Conservation (phyloP, 352 stramenopile genomes). For the Phytopythium oedochilum region DNA sequence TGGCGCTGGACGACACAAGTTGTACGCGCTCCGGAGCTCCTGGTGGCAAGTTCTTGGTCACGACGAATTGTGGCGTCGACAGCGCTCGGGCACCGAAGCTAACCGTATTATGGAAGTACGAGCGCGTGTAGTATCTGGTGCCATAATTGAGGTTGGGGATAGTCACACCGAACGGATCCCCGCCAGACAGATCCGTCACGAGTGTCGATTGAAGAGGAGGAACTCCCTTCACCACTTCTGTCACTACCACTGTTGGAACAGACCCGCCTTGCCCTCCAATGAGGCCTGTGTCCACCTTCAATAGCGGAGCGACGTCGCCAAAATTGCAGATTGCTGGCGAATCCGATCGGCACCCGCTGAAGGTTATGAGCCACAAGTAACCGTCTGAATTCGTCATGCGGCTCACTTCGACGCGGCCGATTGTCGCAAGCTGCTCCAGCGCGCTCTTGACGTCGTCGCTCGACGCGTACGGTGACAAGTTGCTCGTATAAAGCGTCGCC, state of each 20-base stretch:
- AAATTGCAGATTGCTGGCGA: slow-evolving; percentile 87
- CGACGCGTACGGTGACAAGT: slow-evolving; percentile 56
- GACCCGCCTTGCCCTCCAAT: slow-evolving; percentile 30
- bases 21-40: slow-evolving; percentile 80
- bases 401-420: slow-evolving; percentile 63
- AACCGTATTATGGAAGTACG: slow-evolving; percentile 86
- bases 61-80: slow-evolving; percentile 70
- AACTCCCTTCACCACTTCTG: slow-evolving; percentile 52
- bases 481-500: slow-evolving; percentile 24
- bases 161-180: slow-evolving; percentile 58
- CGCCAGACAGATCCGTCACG: slow-evolving; percentile 73
- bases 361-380: slow-evolving; percentile 90
- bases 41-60: slow-evolving; percentile 87
- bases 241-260: slow-evolving; percentile 37
- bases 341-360: slow-evolving; percentile 70
- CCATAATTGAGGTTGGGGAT: slow-evolving; percentile 79
- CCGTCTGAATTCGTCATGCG: slow-evolving; percentile 54
- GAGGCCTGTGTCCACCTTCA: slow-evolving; percentile 33
- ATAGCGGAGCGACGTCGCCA: slow-evolving; percentile 73
- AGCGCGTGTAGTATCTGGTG: slow-evolving; percentile 88
- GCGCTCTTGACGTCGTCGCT: slow-evolving; percentile 36
- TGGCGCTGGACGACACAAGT: slow-evolving; percentile 85
- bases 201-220: slow-evolving; percentile 37
- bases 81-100: slow-evolving; percentile 75
- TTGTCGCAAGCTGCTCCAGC: slow-evolving; percentile 36